phyloP scores from a whole-genome alignment of 768 basidiomycete genomes.

The Udeniomyces megalosporus region DNA sequence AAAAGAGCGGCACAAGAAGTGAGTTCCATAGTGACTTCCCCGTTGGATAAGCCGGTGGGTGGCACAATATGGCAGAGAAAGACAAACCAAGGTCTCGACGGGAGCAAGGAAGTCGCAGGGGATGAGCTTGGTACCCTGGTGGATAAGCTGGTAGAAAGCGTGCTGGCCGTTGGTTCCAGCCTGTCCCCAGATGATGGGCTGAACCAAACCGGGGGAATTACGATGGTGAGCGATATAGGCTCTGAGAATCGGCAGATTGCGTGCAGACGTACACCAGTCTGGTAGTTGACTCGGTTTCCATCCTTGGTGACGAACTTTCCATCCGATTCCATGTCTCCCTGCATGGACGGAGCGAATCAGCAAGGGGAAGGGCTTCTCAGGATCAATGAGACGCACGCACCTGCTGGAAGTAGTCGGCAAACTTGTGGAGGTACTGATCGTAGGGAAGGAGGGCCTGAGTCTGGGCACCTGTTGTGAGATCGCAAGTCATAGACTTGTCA shows the following conservation, averaged over 20 bases:
- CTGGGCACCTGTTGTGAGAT: conserved; percentile 78
- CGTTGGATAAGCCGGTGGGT: no score
- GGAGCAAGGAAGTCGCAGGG: conserved; percentile 87
- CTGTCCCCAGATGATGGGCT: conserved; percentile 99
- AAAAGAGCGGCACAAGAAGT: no score
- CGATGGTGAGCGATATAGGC: not conserved
- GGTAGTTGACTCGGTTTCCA: conserved; percentile 80
- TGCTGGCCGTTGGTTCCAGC: conserved; percentile 88
- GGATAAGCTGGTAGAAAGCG: conserved; percentile 88
- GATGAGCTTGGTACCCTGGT: conserved; percentile 34
- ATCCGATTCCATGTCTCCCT: conserved; percentile 99
- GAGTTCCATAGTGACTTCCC: no score
- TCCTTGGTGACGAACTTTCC: conserved; percentile 92
- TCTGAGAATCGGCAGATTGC: not conserved
- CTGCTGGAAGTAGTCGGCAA: conserved; percentile 99
- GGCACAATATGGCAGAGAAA: not conserved
- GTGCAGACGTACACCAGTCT: conserved; percentile 62
- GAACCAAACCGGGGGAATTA: not conserved
- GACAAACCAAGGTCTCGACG: conserved; percentile 46
- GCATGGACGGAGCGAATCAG: no score
- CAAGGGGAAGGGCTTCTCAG: not conserved
- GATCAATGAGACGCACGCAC: conserved; percentile 26
- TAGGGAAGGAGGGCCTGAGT: conserved; percentile 91
- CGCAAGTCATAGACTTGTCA: not conserved
- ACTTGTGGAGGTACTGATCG: conserved; percentile 98